Evolutionary conservation across 2,329 filamentous ascomycete species (phyloP), one percentile per base, ranked within the genome.

Genomic region (Talaromyces verruculosus): DNA sequence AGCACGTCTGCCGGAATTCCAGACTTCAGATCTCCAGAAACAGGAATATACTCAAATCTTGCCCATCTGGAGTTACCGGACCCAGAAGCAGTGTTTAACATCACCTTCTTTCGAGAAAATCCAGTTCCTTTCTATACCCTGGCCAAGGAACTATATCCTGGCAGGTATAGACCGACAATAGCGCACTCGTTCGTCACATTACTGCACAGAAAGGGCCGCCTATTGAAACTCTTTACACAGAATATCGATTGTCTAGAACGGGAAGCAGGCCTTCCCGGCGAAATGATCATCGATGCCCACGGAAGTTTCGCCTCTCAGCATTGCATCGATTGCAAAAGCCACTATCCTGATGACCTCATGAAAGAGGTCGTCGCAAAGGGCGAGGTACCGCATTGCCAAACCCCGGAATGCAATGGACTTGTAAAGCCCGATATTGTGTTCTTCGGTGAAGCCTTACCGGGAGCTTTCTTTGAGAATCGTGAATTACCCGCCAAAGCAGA

Each of bases 241-340:
- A 99, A 99, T 74, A 98, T 99, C 71, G 95, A 99, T 80, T 97
- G 93, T 73, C 84, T 99, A 13, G 95, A 99, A 79, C 87, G 93
- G 25, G 85, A 87, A 70, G 95, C 94, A 13, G 95, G 95, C 30
- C 88, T 99, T 0, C 91, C 93, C 0, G 84, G 82, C 0, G 88
- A 94, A 1, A 88, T 86, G 77, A 93, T 99, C 60, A 84, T 99
- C 37, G 94, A 98, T 79, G 95, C 95, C 0, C 95, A 99, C 77
- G 95, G 95, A 55, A 97, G 92, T 76, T 99, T 98, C 76, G 94
- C 94, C 25, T 87, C 86, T 0, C 94, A 98, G 79, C 86, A 89
- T 70, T 99, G 95, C 77, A 93, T 98, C 72, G 92, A 97, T 28
- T 99, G 95, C 83, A 88, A 88, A 74, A 81, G 79, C 0, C 77